Evolutionary conservation across 179 eudicot species (phyloP), one percentile per base, ranked within the genome.

Genomic region (Sideroxylon spinosum): DNA sequence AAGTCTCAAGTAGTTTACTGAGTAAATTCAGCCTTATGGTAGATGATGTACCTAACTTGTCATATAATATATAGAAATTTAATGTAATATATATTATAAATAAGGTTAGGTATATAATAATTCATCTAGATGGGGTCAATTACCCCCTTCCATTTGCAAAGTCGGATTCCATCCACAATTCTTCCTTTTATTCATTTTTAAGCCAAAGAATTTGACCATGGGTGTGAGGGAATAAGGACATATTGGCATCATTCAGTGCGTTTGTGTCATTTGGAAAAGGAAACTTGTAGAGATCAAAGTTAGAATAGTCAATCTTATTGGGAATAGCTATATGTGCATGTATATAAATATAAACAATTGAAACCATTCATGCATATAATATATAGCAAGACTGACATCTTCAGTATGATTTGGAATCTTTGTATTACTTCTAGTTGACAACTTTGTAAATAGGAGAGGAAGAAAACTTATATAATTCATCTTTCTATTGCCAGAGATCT

Each of bases 141-240:
- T 74, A 20, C 20, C 68, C 13, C 12, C 68, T 61, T 62, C 77
- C 76, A 16, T 32, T 61, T 60, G 56, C 28, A 75, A 13, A 37
- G 77, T 60, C 77, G 68, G 37, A 75, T 75, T 75, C 77, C 68
- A 60, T 44, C 16, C 17, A 32, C n/a, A n/a, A 74, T 44, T 75
- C 53, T 37, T 22, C 52, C 25, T 53, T 37, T 72, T 26, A 13
- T 20, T 20, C 11, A 62, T 59, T 74, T 74, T 20, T 20, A 20
- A 29, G 22, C 1, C 14, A 2, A 22, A 5, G 37, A 32, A 26
- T 72, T 74, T 60, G 56, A 44, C 68, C 13, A 7, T 22, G 37
- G 32, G 20, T 29, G 64, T 26, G 63, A 26, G 19, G 64, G 25
- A 29, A 37, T 28, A 29, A 7, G 9, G 67, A 29, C 53, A 74